These are phyloP conservation scores for Chrysochromulina parva DNA, from an alignment of 78 protist genomes.

Conservation along the genomic window DNA sequence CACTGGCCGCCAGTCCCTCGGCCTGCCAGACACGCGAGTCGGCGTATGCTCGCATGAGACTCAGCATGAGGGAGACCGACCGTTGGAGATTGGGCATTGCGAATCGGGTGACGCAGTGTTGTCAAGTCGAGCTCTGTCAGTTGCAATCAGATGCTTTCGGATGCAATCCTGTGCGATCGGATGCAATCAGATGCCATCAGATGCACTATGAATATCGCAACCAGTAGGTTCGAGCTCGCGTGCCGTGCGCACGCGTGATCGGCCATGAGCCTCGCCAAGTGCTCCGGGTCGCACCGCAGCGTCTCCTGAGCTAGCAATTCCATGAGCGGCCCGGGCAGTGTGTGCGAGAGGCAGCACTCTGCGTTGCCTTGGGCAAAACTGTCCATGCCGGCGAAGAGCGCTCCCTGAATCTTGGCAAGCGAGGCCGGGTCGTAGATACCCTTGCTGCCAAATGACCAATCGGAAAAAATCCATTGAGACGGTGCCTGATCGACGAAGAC, in stretches of 20 bases:
- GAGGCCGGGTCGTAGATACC: background rate
- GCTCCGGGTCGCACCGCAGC: background rate
- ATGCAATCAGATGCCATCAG: too few species aligned
- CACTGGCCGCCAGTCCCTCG: background rate
- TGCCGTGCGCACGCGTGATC: background rate
- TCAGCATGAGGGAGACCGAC: background rate
- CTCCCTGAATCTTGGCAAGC: background rate
- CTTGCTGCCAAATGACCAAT: background rate
- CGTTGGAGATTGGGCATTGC: background rate
- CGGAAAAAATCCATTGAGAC: background rate
- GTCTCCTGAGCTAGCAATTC: background rate
- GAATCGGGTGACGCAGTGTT: background rate
- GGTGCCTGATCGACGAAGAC: conserved; percentile 34
- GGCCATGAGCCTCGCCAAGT: background rate
- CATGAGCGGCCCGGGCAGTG: background rate
- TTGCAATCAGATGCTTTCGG: too few species aligned
- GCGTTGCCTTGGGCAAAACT: conserved; percentile 22
- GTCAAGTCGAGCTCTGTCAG: background rate
- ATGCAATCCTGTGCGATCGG: too few species aligned
- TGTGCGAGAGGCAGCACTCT: background rate
- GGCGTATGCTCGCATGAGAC: too few species aligned
- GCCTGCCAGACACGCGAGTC: too few species aligned
- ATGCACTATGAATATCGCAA: too few species aligned
- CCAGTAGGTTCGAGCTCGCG: background rate
- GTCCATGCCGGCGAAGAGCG: background rate